Conservation (phyloP, 306 rosid genomes). For the Prunus mongolica region DNA sequence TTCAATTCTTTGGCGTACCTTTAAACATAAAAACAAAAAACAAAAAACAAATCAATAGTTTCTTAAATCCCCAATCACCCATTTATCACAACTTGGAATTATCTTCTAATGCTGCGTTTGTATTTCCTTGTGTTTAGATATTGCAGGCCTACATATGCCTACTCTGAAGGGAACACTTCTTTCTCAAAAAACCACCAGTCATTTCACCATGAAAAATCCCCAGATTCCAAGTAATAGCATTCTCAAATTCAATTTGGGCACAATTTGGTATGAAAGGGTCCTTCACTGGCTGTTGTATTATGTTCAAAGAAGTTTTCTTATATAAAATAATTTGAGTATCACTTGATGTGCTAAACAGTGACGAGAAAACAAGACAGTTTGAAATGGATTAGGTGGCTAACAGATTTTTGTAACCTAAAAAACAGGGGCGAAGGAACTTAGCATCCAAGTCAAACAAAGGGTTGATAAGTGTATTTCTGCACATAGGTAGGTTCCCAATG, state of each 20-base stretch:
- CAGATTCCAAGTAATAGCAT: not conserved
- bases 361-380: not conserved
- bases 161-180: slow-evolving; percentile 46
- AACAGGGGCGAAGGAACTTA: not conserved
- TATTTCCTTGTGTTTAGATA: slow-evolving; percentile 34
- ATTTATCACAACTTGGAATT: not conserved
- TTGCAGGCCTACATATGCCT: slow-evolving; percentile 77
- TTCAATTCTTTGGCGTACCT: not conserved
- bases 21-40: too few relatives aligned
- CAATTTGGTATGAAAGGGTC: not conserved
- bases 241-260: not conserved
- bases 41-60: too few relatives aligned
- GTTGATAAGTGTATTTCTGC: not conserved
- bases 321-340: not conserved
- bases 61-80: too few relatives aligned
- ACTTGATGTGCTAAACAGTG: not conserved
- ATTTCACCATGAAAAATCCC: not conserved
- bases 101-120: not conserved
- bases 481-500: not conserved
- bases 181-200: slow-evolving; percentile 21
- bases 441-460: not conserved
- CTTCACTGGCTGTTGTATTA: not conserved
- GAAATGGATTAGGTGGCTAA: not conserved
- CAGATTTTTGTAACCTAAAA: not conserved
- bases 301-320: not conserved